These are phyloP conservation scores for Tetrapyrgos nigripes DNA, from an alignment of 1,284 basidiomycete species.

Conservation along the genomic window DNA sequence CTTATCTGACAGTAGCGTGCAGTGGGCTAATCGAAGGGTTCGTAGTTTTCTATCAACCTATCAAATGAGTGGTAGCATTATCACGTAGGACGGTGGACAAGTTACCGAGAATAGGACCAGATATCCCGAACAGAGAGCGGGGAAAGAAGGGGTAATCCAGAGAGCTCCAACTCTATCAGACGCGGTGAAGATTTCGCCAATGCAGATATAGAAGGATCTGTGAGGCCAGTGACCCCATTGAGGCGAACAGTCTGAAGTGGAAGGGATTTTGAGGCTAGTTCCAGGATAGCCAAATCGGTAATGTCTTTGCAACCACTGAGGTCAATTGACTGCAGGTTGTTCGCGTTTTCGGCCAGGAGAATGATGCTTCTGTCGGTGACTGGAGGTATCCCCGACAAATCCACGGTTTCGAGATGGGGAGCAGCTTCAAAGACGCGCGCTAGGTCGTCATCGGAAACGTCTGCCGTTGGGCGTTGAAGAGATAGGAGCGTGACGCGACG, in stretches of 20 bases:
- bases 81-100: not conserved
- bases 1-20: constrained; percentile 74
- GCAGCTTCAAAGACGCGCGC: constrained; percentile 65
- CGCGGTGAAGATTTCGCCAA: constrained; percentile 80
- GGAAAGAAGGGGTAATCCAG: constrained; percentile 75
- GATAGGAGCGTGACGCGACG: constrained; percentile 61
- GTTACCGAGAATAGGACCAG: constrained; percentile 75
- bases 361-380: constrained; percentile 75
- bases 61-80: constrained; percentile 16
- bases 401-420: constrained; percentile 76
- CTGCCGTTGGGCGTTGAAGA: constrained; percentile 42
- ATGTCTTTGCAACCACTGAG: constrained; percentile 79
- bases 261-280: constrained; percentile 71
- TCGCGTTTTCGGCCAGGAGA: constrained; percentile 66
- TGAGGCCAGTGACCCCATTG: constrained; percentile 71
- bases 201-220: constrained; percentile 76
- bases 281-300: constrained; percentile 77
- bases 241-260: constrained; percentile 79
- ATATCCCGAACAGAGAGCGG: constrained; percentile 78
- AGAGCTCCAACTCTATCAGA: constrained; percentile 85
- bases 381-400: constrained; percentile 71
- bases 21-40: constrained; percentile 76
- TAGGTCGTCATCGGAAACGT: constrained; percentile 71
- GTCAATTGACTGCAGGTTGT: constrained; percentile 79
- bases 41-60: constrained; percentile 63